phyloP scores from a whole-genome alignment of 2,329 filamentous ascomycete genomes.

The Epichloe festucae region DNA sequence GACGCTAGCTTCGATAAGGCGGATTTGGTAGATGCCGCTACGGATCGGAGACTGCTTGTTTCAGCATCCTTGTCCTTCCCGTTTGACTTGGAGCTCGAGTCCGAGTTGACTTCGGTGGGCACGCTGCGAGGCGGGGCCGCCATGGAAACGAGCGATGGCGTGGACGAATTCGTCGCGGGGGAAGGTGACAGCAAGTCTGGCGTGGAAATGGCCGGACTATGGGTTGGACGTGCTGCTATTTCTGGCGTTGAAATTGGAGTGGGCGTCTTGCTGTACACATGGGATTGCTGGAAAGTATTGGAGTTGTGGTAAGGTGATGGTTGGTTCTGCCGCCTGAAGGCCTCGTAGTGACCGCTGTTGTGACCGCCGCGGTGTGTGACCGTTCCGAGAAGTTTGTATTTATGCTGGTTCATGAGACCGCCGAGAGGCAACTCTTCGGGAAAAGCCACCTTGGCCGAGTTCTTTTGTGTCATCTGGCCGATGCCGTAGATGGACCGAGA shows the following conservation, averaged over 20 bases:
- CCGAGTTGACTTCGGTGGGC: slow-evolving; percentile 15
- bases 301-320: slow-evolving; percentile 72
- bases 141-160: slow-evolving; percentile 24
- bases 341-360: slow-evolving; percentile 94
- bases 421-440: slow-evolving; percentile 78
- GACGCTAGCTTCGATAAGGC: slow-evolving; percentile 36
- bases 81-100: slow-evolving; percentile 14
- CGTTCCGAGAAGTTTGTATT: slow-evolving; percentile 73
- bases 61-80: slow-evolving; percentile 32
- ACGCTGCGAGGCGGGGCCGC: slow-evolving; percentile 19
- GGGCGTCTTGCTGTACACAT: slow-evolving; percentile 54
- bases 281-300: slow-evolving; percentile 62
- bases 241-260: slow-evolving; percentile 38
- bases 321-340: slow-evolving; percentile 76
- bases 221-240: slow-evolving; percentile 23
- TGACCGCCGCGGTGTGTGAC: slow-evolving; percentile 95
- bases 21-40: slow-evolving; percentile 43
- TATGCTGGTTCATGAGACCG: slow-evolving; percentile 60
- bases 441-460: slow-evolving; percentile 86
- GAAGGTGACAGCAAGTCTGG: slow-evolving; percentile 32
- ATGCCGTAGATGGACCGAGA: slow-evolving; percentile 85
- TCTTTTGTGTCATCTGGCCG: slow-evolving; percentile 70
- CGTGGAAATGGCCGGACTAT: slow-evolving; percentile 32
- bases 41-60: slow-evolving; percentile 39
- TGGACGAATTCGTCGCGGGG: slow-evolving; percentile 20